A percentile compares a stretch with the other conserved stretches of the same genome.
Conservation (phyloP, 352 stramenopile genomes). For the Pythium periplocum region DNA sequence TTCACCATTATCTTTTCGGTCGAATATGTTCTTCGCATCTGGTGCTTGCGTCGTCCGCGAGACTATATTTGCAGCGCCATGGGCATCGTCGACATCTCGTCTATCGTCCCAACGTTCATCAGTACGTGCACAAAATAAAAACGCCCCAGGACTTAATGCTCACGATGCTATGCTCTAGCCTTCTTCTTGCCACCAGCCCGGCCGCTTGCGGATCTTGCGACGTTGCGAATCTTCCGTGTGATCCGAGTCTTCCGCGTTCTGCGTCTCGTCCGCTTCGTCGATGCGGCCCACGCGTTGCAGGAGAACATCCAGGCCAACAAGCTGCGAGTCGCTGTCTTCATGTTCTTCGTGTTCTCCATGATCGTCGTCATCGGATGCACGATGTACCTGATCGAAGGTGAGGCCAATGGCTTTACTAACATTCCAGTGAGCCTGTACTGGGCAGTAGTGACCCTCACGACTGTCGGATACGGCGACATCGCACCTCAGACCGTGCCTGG, state of each 20-base stretch:
- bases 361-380: conserved; percentile 78
- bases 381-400: conserved; percentile 83
- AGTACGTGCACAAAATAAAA: conserved; percentile 15
- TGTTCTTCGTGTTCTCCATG: conserved; percentile 67
- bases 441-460: conserved; percentile 50
- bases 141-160: neutral
- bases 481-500: conserved; percentile 37
- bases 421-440: conserved; percentile 51
- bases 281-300: conserved; percentile 52
- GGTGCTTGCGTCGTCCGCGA: conserved; percentile 27
- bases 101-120: conserved; percentile 43
- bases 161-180: conserved; percentile 9
- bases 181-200: conserved; percentile 51
- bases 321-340: conserved; percentile 70
- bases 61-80: conserved; percentile 48
- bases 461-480: conserved; percentile 51
- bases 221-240: conserved; percentile 74
- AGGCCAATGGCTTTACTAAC: conserved; percentile 70
- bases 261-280: conserved; percentile 65
- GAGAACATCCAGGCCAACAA: conserved; percentile 84
- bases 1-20: conserved; percentile 44
- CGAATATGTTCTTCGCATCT: conserved; percentile 34
- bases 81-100: conserved; percentile 47
- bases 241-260: conserved; percentile 76
- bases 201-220: conserved; percentile 56